These are phyloP conservation scores for Babesia ovis DNA, from an alignment of 169 alveolate genomes.

Conservation along the genomic window DNA sequence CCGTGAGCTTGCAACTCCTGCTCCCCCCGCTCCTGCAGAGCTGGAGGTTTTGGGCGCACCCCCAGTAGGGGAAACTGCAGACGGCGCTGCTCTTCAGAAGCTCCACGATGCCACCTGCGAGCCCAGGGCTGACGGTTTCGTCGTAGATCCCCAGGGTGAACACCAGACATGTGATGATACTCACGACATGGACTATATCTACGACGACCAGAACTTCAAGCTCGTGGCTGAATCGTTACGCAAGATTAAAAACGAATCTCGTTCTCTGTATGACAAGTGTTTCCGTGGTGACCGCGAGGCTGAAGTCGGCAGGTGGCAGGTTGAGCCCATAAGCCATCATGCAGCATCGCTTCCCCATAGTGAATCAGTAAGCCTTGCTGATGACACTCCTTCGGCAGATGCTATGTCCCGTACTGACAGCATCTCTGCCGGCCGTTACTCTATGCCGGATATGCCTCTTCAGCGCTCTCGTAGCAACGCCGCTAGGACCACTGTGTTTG, in stretches of 20 bases:
- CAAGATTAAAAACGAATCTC: constrained; percentile 45
- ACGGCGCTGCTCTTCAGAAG: constrained; percentile 18
- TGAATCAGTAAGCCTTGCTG: constrained; percentile 14
- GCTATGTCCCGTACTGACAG: neutral
- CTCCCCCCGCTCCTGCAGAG: neutral
- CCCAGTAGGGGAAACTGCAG: neutral
- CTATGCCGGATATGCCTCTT: constrained; percentile 32
- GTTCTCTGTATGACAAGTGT: constrained; percentile 49
- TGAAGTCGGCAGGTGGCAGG: constrained; percentile 5
- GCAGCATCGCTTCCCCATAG: constrained; percentile 23
- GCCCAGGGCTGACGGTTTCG: neutral
- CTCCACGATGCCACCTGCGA: constrained; percentile 7
- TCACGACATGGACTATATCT: constrained; percentile 22
- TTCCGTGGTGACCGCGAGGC: constrained; percentile 23
- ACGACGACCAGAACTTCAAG: constrained; percentile 36
- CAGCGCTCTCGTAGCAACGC: constrained; percentile 13
- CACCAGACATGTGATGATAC: constrained; percentile 30
- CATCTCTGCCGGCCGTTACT: constrained; percentile 46
- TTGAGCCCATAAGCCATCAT: constrained; percentile 15
- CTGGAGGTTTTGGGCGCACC: neutral
- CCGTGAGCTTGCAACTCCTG: neutral
- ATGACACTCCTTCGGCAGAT: neutral
- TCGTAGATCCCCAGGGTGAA: constrained; percentile 27
- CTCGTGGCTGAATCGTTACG: constrained; percentile 32
- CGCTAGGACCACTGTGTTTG: constrained; percentile 11